phyloP scores from a whole-genome alignment of 2,329 filamentous ascomycete genomes.

The Pseudohalonectria lignicola region DNA sequence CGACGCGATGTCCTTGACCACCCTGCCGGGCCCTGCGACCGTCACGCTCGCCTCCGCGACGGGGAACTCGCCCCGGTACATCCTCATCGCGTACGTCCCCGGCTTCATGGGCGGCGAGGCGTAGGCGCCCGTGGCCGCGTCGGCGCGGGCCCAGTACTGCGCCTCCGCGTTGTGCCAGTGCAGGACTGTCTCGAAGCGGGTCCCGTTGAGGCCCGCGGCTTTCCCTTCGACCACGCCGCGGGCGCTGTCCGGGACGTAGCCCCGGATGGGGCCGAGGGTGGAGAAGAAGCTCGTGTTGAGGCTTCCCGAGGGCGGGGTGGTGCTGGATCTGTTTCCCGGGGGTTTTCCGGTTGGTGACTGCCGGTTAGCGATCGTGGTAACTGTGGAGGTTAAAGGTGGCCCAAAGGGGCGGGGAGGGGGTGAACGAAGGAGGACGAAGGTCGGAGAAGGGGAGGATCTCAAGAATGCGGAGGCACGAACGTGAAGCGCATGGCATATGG shows the following conservation, averaged over 20 bases:
- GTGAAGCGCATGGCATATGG: slow-evolving; percentile 47
- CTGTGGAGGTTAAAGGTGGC: too few relatives aligned
- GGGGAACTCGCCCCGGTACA: slow-evolving; percentile 45
- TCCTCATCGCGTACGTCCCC: slow-evolving; percentile 47
- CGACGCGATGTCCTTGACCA: slow-evolving; percentile 33
- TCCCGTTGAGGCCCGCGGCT: slow-evolving; percentile 38
- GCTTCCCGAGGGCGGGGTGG: slow-evolving; percentile 29
- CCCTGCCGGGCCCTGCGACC: slow-evolving; percentile 35
- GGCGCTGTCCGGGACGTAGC: slow-evolving; percentile 35
- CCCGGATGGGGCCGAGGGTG: slow-evolving; percentile 33
- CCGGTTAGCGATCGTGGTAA: too few relatives aligned
- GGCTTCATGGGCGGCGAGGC: slow-evolving; percentile 48
- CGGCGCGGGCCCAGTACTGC: slow-evolving; percentile 43
- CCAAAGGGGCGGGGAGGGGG: too few relatives aligned
- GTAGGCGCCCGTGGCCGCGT: slow-evolving; percentile 23
- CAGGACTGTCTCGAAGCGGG: slow-evolving; percentile 36
- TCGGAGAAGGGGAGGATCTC: too few relatives aligned
- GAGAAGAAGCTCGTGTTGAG: slow-evolving; percentile 43
- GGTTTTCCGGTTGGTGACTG: too few relatives aligned
- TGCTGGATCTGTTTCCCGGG: neutral
- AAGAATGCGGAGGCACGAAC: too few relatives aligned
- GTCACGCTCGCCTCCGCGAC: slow-evolving; percentile 35
- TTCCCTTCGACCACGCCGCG: slow-evolving; percentile 42
- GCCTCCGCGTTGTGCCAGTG: slow-evolving; percentile 45
- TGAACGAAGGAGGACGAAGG: too few relatives aligned